Evolutionary conservation across 1,139 yeast genomes (phyloP).

Genomic region (Candida sanyaensis): DNA sequence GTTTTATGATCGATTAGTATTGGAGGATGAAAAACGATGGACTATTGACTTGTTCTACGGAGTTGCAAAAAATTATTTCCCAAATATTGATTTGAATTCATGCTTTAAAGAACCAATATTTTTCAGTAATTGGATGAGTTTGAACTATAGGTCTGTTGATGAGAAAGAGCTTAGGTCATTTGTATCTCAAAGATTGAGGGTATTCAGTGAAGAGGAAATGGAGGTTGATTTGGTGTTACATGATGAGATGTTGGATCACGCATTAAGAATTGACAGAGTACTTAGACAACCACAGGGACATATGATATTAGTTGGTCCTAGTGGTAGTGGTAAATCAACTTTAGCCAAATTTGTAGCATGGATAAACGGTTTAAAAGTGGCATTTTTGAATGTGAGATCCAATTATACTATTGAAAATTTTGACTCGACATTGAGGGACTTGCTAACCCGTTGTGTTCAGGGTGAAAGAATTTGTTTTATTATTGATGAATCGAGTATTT

Average conservation of each 20-base stretch:
- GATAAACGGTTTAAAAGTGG: slow-evolving; percentile 76
- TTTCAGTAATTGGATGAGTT: slow-evolving; percentile 75
- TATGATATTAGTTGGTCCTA: slow-evolving; percentile 81
- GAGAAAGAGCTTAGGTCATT: slow-evolving; percentile 52
- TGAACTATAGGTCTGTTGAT: slow-evolving; percentile 60
- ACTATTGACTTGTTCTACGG: slow-evolving; percentile 46
- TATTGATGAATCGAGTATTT: slow-evolving; percentile 77
- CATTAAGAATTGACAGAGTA: slow-evolving; percentile 79
- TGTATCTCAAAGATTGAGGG: slow-evolving; percentile 62
- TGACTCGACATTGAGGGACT: slow-evolving; percentile 59
- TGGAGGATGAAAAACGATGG: slow-evolving; percentile 51
- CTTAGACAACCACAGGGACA: slow-evolving; percentile 89
- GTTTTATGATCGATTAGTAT: slow-evolving; percentile 71
- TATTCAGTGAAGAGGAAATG: slow-evolving; percentile 76
- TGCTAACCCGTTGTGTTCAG: slow-evolving; percentile 47
- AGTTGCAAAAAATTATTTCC: slow-evolving; percentile 45
- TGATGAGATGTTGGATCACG: slow-evolving; percentile 74
- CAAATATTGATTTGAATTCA: slow-evolving; percentile 38
- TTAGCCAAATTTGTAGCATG: slow-evolving; percentile 83
- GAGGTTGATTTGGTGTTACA: slow-evolving; percentile 64
- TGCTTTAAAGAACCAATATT: slow-evolving; percentile 54
- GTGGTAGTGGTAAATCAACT: slow-evolving; percentile 82
- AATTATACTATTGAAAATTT: slow-evolving; percentile 63
- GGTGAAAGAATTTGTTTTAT: slow-evolving; percentile 73
- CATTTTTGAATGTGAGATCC: slow-evolving; percentile 59